These are phyloP conservation scores for Miscanthus lutarioriparius DNA, from an alignment of 176 grass and related monocot genomes.

Conservation along the genomic window DNA sequence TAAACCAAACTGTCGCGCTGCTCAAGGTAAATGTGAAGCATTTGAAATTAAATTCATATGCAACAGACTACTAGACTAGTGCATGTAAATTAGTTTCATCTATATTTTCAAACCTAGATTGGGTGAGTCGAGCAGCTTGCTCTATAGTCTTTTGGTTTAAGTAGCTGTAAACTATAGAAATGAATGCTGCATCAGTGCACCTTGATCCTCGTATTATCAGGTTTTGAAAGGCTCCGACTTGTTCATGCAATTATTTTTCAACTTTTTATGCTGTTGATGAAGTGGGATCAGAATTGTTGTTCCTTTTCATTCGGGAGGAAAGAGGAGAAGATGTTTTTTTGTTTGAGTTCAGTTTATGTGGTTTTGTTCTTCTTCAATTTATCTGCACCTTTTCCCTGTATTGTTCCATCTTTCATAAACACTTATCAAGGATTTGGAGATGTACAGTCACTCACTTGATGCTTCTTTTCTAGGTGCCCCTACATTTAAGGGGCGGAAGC, in stretches of 20 bases:
- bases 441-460: neutral
- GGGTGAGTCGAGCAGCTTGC: neutral
- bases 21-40: constrained; percentile 4
- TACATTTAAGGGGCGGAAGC: constrained; percentile 79
- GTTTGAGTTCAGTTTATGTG: neutral
- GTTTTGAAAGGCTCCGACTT: neutral
- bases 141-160: neutral
- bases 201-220: neutral
- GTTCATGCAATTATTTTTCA: neutral
- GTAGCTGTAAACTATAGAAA: neutral
- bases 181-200: neutral
- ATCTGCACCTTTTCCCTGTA: neutral
- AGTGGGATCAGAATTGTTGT: neutral
- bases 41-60: constrained; percentile 10
- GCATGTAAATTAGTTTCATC: neutral
- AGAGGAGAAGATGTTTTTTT: neutral
- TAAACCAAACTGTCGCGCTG: neutral
- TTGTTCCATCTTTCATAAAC: neutral
- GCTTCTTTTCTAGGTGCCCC: constrained; percentile 59
- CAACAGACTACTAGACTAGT: neutral
- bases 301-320: neutral
- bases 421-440: neutral
- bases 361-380: constrained; percentile 16
- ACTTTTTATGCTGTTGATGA: neutral
- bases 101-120: neutral